phyloP scores from a whole-genome alignment of 108 stramenopile genomes.

The Seminavis robusta region DNA sequence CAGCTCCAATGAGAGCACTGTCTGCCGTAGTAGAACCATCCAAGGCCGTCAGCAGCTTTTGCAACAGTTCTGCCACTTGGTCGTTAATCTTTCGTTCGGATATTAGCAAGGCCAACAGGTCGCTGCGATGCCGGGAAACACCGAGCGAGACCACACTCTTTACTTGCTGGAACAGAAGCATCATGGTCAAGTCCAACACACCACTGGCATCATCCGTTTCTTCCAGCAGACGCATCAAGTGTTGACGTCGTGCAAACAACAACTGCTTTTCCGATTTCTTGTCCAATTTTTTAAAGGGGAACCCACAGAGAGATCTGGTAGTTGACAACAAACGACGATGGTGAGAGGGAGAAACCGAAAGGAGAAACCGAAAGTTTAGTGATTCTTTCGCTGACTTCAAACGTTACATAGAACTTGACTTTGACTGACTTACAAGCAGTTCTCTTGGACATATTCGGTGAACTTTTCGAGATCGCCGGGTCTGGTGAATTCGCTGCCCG shows the following conservation, averaged over 20 bases:
- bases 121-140: constrained; percentile 13
- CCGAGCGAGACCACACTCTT: constrained; percentile 28
- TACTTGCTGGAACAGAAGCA: constrained; percentile 41
- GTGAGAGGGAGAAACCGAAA: background rate
- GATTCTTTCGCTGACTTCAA: background rate
- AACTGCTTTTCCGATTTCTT: constrained; percentile 46
- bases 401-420: background rate
- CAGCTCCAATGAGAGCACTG: constrained; percentile 7
- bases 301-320: constrained; percentile 26
- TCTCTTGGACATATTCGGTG: constrained; percentile 24
- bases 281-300: constrained; percentile 47
- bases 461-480: constrained; percentile 31
- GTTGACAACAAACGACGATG: background rate
- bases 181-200: constrained; percentile 36
- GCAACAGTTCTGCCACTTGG: constrained; percentile 16
- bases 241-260: constrained; percentile 24
- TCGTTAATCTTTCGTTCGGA: constrained; percentile 36
- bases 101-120: constrained; percentile 22
- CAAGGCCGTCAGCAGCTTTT: constrained; percentile 2
- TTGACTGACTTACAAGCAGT: no score
- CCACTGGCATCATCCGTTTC: constrained; percentile 1
- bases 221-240: constrained; percentile 11
- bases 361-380: background rate
- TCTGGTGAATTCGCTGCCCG: constrained; percentile 2
- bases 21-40: background rate